Conservation (phyloP, 768 basidiomycete genomes). For the Pulveroboletus sp. region DNA sequence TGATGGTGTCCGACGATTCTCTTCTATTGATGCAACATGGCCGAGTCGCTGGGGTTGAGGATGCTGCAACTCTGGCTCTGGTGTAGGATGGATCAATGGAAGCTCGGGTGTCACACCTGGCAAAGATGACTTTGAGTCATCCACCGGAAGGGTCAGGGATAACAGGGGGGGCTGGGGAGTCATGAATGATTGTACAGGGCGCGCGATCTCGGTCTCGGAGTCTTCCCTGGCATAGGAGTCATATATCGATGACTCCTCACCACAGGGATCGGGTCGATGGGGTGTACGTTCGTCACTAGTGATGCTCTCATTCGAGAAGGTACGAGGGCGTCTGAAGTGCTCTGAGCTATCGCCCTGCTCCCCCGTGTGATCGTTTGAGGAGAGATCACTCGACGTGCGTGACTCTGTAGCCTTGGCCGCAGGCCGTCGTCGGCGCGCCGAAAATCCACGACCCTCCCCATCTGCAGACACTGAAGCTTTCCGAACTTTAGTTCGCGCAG, state of each 20-base stretch:
- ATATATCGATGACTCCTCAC: conserved; percentile 77
- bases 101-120: conserved; percentile 16
- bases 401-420: conserved; percentile 32
- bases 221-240: conserved; percentile 72
- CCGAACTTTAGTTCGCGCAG: conserved; percentile 93
- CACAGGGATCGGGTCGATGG: conserved; percentile 65
- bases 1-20: conserved; percentile 56
- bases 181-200: conserved; percentile 18
- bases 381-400: conserved; percentile 66
- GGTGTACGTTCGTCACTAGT: conserved; percentile 37
- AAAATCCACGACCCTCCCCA: conserved; percentile 80
- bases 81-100: conserved; percentile 32
- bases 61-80: conserved; percentile 50
- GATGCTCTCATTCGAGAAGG: conserved; percentile 35
- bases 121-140: conserved; percentile 7
- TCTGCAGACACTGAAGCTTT: conserved; percentile 75
- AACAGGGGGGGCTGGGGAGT: conserved; percentile 17
- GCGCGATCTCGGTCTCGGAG: conserved; percentile 38
- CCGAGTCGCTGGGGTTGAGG: conserved; percentile 57
- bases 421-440: conserved; percentile 31
- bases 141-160: conserved; percentile 22
- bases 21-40: conserved; percentile 29
- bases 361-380: conserved; percentile 46
- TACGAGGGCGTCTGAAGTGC: conserved; percentile 31
- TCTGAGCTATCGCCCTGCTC: conserved; percentile 58